phyloP scores from a whole-genome alignment of 2,329 filamentous ascomycete species.

The Zymoseptoria tritici region DNA sequence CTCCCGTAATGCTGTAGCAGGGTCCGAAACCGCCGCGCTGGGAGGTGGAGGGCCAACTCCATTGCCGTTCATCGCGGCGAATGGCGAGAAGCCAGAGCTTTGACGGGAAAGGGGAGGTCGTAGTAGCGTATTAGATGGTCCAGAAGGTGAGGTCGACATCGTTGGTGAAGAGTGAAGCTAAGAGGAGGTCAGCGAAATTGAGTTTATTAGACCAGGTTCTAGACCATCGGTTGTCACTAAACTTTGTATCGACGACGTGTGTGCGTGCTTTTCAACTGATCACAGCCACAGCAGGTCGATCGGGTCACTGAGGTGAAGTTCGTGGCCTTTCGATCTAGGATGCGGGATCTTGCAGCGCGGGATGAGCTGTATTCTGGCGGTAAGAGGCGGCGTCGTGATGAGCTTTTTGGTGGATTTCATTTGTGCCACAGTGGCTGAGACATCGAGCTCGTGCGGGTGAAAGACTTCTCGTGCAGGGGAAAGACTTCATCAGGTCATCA shows the following conservation, averaged over 20 bases:
- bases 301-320: not conserved
- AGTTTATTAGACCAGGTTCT: not conserved
- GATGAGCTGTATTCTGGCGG: not conserved
- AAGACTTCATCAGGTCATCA: not conserved
- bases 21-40: not conserved
- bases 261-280: not conserved
- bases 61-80: not conserved
- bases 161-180: not conserved
- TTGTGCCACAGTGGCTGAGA: not conserved
- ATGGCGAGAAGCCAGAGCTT: not conserved
- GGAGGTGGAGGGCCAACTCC: not conserved
- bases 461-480: not conserved
- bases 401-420: not conserved
- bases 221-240: not conserved
- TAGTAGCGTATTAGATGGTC: not conserved
- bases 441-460: not conserved
- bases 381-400: too few relatives aligned
- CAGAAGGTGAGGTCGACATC: not conserved
- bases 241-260: not conserved
- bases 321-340: not conserved
- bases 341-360: not conserved
- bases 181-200: not conserved
- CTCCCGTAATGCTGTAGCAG: constrained; percentile 9
- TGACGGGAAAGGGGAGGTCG: not conserved
- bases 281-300: too few relatives aligned